Evolutionary conservation across 2,329 filamentous ascomycete genomes (phyloP), one percentile per base, ranked within the genome.

Genomic region (Endocalyx cinctus): DNA sequence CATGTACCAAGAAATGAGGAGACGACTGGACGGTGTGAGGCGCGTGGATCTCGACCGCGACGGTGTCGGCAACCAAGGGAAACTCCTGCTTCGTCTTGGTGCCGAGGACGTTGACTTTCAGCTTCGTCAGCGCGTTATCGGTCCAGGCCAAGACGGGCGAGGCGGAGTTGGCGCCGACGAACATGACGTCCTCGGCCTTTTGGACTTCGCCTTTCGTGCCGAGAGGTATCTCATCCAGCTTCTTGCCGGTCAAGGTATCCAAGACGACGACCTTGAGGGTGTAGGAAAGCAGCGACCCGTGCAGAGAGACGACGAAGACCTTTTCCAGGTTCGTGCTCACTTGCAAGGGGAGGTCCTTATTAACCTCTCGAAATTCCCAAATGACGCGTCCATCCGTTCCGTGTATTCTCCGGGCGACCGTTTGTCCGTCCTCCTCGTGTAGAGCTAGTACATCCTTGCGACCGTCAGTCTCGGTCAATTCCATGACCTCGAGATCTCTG

Each of bases 1-100:
- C 87, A 47, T 95, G 85, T 5, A 95, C 84, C 19, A 96, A 66
- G 64, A 96, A 94, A 63, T 94, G 87, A 23, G 87, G 71, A 28
- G 79, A 70, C 4, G 85, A 82, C 51, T 84, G 83, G 18, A 78
- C 63, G 35, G 82, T 70, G 44, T 80, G 79, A 12, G 87, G 83
- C 1, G 85, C 84, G 52, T 94, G 86, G 15, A 95, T 68, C 35
- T 79, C 69, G 32, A 85, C 67, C 4, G 60, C 57, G 12, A 65
- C 56, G 4, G 72, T 67, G 13, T 66, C 67, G 5, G 63, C 51
- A 14, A 66, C 57, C 17, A 80, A 60, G 13, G 67, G 49, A 37
- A 81, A 69, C 34, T 73, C 72, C 45, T 77, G 72, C 31, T 70
- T 68, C 10, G 59, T 61, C 60, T 74, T 77, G 32, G 69, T 72